Evolutionary conservation across 306 rosid genomes (phyloP), one percentile per base, ranked within the genome.

Genomic region (Vigna mungo): DNA sequence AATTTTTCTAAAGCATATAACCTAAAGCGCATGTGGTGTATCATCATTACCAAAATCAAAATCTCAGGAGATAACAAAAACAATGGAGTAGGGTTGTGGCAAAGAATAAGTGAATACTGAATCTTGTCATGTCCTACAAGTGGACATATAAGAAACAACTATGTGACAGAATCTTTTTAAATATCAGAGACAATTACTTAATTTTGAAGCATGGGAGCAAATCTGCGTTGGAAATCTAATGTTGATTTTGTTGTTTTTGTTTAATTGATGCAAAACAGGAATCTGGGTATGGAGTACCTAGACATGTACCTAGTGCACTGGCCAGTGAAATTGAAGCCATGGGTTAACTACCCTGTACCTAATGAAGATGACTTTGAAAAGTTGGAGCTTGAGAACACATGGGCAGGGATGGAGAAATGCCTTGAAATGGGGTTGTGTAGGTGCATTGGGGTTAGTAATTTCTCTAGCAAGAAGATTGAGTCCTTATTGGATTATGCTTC

Each of bases 221-320:
- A 77, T 67, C 44, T 3, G 21, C 21, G 30, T 61, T 65, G 58
- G 59, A 23, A 67, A 81, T 53, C 30, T 37, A 67, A 53, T 30
- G 71, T 41, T 78, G 74, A 67, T 59, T 58, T 58, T 72, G 20
- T 58, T 75, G 0, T 47, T 48, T 30, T 51, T 25, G 4, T 47
- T 52, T n/a, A 46, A 23, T 74, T 56, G 56, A 72, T 83, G 21
- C 9, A 73, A 78, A 56, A 65, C 71, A 94, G 98, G 89, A 90
- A 77, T 27, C 23, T 94, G 73, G 91, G 87, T 4, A 82, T 94
- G 97, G 95, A 88, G 41, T 86, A 92, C 80, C 60, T 94, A 80
- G 97, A 94, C 85, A 76, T 94, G 98, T 94, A 94, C 68, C 75
- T 94, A 21, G 96, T 94, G 84, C 98, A 94, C 80, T 94, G 97